These are phyloP conservation scores for Dipteronia dyeriana DNA, from an alignment of 345 rosid species.

Conservation along the genomic window DNA sequence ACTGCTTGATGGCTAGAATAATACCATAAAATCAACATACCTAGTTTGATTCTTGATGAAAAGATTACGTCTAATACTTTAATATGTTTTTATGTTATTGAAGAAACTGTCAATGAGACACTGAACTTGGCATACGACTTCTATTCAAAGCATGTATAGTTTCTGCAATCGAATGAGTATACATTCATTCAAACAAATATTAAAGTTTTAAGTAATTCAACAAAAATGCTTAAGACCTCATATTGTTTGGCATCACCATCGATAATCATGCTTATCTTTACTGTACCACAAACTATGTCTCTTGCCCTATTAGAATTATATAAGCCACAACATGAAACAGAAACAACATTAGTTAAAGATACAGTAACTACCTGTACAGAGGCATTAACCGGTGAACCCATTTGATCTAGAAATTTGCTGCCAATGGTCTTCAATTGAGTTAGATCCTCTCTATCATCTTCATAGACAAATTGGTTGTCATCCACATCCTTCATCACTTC, in stretches of 20 bases:
- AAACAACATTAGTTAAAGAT: constrained; percentile 1
- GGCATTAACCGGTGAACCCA: constrained; percentile 28
- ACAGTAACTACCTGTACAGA: constrained; percentile 36
- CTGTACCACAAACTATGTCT: neutral
- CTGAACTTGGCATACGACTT: neutral
- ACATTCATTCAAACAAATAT: neutral
- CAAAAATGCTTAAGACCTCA: neutral
- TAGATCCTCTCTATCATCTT: constrained; percentile 34
- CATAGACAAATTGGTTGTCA: constrained; percentile 26
- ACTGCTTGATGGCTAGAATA: neutral
- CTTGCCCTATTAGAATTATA: neutral
- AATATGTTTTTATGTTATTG: neutral
- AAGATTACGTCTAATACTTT: neutral
- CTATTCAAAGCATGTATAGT: neutral
- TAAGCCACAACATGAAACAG: neutral
- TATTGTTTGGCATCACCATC: neutral
- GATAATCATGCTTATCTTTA: neutral
- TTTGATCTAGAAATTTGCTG: constrained; percentile 31
- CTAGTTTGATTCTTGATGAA: neutral
- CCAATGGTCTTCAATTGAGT: constrained; percentile 33
- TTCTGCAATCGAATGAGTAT: neutral
- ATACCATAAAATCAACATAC: neutral
- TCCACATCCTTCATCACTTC: constrained; percentile 31
- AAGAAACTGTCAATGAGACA: neutral
- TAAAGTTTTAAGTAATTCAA: neutral